phyloP scores from a whole-genome alignment of 495 filamentous ascomycete genomes.

The Tuber microsphaerosporum region DNA sequence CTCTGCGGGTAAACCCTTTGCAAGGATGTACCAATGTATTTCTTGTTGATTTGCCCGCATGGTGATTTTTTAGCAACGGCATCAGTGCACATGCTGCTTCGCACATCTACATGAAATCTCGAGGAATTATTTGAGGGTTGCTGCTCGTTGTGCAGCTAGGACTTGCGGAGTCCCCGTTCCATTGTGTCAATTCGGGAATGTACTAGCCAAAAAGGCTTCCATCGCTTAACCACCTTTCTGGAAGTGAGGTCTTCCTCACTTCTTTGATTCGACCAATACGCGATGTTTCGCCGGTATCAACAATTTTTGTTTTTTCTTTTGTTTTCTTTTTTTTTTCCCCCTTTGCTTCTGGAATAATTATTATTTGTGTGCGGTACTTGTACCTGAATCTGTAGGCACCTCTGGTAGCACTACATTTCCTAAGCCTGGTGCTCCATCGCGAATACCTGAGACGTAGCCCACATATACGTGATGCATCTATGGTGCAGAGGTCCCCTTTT shows the following conservation, averaged over 20 bases:
- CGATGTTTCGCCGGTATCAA: neutral
- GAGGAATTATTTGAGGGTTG: neutral
- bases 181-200: neutral
- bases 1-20: neutral
- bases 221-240: neutral
- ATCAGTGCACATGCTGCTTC: slow-evolving; percentile 1
- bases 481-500: neutral
- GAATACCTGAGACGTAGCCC: neutral
- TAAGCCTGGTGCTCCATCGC: neutral
- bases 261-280: neutral
- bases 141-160: neutral
- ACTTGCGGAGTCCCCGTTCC: neutral
- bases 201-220: neutral
- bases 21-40: neutral
- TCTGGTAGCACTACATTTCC: neutral
- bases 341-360: neutral
- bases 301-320: neutral
- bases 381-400: neutral
- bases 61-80: neutral
- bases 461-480: neutral
- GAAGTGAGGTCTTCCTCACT: neutral
- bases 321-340: neutral
- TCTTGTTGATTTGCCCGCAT: neutral
- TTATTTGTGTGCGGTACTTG: neutral
- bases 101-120: neutral